Conservation (phyloP, 2,329 filamentous ascomycete genomes). For the Tricladium varicosporioides region DNA sequence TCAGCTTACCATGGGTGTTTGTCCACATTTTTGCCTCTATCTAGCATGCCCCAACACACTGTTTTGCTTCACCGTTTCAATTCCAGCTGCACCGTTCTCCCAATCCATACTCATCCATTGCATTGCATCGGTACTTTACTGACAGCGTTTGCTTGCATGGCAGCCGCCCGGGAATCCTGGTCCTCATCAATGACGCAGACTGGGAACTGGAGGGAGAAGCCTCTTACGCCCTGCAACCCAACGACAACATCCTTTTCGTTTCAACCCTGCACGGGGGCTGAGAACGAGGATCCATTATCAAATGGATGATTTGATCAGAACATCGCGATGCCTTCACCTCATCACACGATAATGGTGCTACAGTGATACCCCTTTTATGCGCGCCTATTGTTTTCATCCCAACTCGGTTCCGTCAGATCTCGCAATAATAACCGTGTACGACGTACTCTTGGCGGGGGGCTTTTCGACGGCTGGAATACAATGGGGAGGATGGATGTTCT, state of each 20-base stretch:
- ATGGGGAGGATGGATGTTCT: too few relatives aligned
- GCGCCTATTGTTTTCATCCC: slow-evolving; percentile 7
- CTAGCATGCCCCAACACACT: slow-evolving; percentile 14
- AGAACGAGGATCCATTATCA: slow-evolving; percentile 2
- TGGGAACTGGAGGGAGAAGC: slow-evolving; percentile 98
- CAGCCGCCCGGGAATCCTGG: slow-evolving; percentile 91
- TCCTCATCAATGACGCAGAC: slow-evolving; percentile 95
- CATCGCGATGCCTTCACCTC: neutral
- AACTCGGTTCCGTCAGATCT: slow-evolving; percentile 15
- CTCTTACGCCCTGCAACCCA: slow-evolving; percentile 75
- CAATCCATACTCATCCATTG: neutral
- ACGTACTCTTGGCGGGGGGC: slow-evolving; percentile 1
- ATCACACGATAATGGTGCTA: slow-evolving; percentile 9
- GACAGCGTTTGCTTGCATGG: slow-evolving; percentile 29
- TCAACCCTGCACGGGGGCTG: slow-evolving; percentile 94
- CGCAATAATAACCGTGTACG: slow-evolving; percentile 1
- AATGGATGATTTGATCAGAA: too few relatives aligned
- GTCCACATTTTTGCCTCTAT: neutral
- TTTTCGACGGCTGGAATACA: too few relatives aligned
- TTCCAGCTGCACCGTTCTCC: slow-evolving; percentile 2
- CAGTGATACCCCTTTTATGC: neutral
- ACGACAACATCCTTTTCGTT: slow-evolving; percentile 92
- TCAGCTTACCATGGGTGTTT: slow-evolving; percentile 18
- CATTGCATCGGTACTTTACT: slow-evolving; percentile 14
- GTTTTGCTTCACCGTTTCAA: slow-evolving; percentile 11